phyloP scores from a whole-genome alignment of 345 rosid species.

The Cardiospermum halicacabum region DNA sequence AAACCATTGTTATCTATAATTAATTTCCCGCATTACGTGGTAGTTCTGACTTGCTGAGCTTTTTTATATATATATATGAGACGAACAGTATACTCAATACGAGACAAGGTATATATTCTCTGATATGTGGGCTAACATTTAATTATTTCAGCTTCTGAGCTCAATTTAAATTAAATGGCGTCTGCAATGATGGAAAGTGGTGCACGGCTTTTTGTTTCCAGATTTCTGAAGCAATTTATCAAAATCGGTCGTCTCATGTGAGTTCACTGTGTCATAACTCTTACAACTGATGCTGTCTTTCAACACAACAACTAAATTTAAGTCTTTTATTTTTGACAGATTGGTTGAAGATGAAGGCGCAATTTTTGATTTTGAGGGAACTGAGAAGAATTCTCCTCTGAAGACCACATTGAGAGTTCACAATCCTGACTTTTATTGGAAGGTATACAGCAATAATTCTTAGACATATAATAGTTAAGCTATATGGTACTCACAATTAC shows the following conservation, averaged over 20 bases:
- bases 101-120: too few species aligned
- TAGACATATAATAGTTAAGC: neutral
- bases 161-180: too few species aligned
- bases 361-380: conserved; percentile 62
- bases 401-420: conserved; percentile 57
- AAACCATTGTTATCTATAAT: too few species aligned
- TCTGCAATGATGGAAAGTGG: conserved; percentile 67
- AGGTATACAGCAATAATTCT: conserved; percentile 51
- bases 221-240: conserved; percentile 64
- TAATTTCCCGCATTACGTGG: too few species aligned
- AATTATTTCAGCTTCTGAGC: too few species aligned
- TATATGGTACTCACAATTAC: neutral
- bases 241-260: conserved; percentile 62
- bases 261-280: conserved; percentile 22
- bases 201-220: conserved; percentile 66
- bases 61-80: too few species aligned
- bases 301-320: neutral
- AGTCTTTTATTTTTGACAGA: conserved; percentile 25
- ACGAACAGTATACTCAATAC: too few species aligned
- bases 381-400: conserved; percentile 33
- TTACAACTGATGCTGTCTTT: neutral
- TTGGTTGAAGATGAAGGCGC: conserved; percentile 89
- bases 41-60: too few species aligned
- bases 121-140: too few species aligned
- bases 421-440: conserved; percentile 84